These are phyloP conservation scores for Kalmanozyma brasiliensis DNA, from an alignment of 1,284 basidiomycete genomes.

Conservation along the genomic window DNA sequence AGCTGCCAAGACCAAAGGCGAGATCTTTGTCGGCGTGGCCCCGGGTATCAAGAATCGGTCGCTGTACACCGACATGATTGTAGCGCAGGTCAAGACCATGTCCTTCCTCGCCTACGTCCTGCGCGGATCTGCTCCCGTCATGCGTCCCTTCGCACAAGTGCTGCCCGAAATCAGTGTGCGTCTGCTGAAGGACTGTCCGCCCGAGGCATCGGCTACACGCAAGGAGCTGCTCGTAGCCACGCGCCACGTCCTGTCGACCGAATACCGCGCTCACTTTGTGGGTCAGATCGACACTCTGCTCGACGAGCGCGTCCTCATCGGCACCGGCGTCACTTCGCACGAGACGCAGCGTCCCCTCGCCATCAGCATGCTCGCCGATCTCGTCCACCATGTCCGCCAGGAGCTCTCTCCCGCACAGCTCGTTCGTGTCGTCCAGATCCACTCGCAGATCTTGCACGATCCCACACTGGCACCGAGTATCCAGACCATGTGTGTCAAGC, in stretches of 20 bases:
- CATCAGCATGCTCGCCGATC: conserved; percentile 89
- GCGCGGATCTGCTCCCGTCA: conserved; percentile 77
- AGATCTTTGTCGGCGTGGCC: conserved; percentile 87
- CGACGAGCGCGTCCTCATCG: conserved; percentile 90
- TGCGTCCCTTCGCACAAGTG: conserved; percentile 82
- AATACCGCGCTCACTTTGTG: conserved; percentile 83
- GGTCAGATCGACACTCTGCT: conserved; percentile 89
- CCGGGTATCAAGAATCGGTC: conserved; percentile 75
- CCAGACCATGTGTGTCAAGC: conserved; percentile 91
- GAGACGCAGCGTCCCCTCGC: conserved; percentile 83
- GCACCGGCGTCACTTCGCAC: conserved; percentile 79
- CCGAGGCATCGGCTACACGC: conserved; percentile 77
- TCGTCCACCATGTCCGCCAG: conserved; percentile 88
- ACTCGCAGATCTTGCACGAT: conserved; percentile 90
- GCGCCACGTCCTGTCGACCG: conserved; percentile 86
- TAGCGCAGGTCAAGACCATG: conserved; percentile 85
- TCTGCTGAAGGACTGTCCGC: conserved; percentile 91
- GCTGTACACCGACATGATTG: conserved; percentile 87
- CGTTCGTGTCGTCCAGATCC: conserved; percentile 82
- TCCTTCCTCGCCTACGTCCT: conserved; percentile 93
- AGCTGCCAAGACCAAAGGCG: conserved; percentile 80
- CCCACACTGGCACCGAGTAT: conserved; percentile 82
- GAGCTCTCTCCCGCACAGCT: conserved; percentile 86
- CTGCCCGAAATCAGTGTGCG: conserved; percentile 85
- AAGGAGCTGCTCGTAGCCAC: conserved; percentile 93